Conservation (phyloP, 2,329 filamentous ascomycete genomes). For the Exserohilum turcica region DNA sequence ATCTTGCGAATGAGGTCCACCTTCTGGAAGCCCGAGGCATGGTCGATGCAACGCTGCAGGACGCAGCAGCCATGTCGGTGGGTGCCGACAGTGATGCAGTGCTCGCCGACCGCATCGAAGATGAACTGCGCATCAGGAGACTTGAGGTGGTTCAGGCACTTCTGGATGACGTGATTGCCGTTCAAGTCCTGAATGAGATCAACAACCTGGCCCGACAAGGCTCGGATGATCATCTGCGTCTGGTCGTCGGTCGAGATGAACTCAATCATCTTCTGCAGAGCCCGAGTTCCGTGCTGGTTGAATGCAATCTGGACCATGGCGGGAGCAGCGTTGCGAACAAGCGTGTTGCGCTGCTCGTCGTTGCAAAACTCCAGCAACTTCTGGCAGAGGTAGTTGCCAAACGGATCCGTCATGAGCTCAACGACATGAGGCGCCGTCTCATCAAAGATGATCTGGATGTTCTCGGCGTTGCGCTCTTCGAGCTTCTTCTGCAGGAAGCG, state of each 20-base stretch:
- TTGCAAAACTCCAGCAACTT: conserved; percentile 96
- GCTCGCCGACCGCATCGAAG: conserved; percentile 86
- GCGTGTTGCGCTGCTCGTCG: conserved; percentile 88
- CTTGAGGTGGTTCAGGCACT: conserved; percentile 93
- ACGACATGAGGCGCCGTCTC: conserved; percentile 94
- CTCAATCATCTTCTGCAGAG: conserved; percentile 99
- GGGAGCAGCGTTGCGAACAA: conserved; percentile 87
- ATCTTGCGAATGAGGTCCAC: conserved; percentile 83
- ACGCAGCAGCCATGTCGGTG: conserved; percentile 98
- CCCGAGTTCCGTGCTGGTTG: conserved; percentile 95
- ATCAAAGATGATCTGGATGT: conserved; percentile 89
- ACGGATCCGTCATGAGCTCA: conserved; percentile 97
- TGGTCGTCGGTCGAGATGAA: conserved; percentile 82
- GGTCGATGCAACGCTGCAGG: conserved; percentile 96
- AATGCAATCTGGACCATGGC: conserved; percentile 92
- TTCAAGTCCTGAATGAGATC: conserved; percentile 96
- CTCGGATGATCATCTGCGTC: conserved; percentile 83
- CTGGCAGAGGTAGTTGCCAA: conserved; percentile 99
- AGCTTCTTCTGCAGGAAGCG: conserved; percentile 97
- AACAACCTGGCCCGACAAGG: conserved; percentile 82
- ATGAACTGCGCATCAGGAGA: conserved; percentile 90
- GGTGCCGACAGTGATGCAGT: conserved; percentile 90
- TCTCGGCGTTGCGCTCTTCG: conserved; percentile 81
- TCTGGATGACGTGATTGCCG: conserved; percentile 98
- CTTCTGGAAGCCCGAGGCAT: conserved; percentile 89